Evolutionary conservation across 2,329 filamentous ascomycete genomes (phyloP).

Genomic region (Fusarium goolgardi): DNA sequence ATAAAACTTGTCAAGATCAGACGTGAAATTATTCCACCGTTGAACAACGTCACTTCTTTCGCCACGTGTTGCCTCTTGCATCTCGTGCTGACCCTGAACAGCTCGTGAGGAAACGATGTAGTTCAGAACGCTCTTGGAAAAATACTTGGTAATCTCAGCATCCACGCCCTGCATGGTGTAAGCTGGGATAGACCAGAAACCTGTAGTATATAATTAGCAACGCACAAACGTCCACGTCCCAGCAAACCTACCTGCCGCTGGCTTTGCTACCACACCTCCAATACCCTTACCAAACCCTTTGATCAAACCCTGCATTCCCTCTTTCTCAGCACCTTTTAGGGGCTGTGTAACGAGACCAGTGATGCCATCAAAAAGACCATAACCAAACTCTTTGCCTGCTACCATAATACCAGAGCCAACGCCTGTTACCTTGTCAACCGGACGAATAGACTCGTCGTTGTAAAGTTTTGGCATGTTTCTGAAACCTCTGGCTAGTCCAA

Average conservation of each 20-base stretch:
- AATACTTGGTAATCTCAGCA: slow-evolving; percentile 77
- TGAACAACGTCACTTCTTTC: slow-evolving; percentile 73
- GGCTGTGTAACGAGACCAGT: slow-evolving; percentile 85
- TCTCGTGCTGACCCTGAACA: slow-evolving; percentile 78
- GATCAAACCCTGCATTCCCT: slow-evolving; percentile 69
- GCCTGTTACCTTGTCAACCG: slow-evolving; percentile 82
- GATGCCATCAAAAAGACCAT: slow-evolving; percentile 84
- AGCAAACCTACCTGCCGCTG: slow-evolving; percentile 73
- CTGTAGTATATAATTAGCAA: slow-evolving; percentile 45
- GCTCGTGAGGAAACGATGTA: slow-evolving; percentile 84
- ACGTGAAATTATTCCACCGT: slow-evolving; percentile 71
- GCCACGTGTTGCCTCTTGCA: slow-evolving; percentile 62
- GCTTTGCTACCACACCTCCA: slow-evolving; percentile 83
- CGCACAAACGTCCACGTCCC: not conserved
- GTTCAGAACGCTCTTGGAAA: slow-evolving; percentile 77
- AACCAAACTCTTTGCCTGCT: slow-evolving; percentile 81
- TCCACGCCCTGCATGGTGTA: slow-evolving; percentile 87
- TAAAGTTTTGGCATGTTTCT: slow-evolving; percentile 89
- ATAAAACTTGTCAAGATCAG: slow-evolving; percentile 71
- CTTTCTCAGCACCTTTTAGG: slow-evolving; percentile 65
- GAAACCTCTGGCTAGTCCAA: slow-evolving; percentile 86
- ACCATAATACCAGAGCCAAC: slow-evolving; percentile 80
- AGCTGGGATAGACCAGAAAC: slow-evolving; percentile 77
- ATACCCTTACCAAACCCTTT: slow-evolving; percentile 87
- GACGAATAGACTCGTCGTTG: slow-evolving; percentile 83